These are phyloP conservation scores for Psilocybe cyanescens DNA, from an alignment of 768 basidiomycete genomes.

Conservation along the genomic window DNA sequence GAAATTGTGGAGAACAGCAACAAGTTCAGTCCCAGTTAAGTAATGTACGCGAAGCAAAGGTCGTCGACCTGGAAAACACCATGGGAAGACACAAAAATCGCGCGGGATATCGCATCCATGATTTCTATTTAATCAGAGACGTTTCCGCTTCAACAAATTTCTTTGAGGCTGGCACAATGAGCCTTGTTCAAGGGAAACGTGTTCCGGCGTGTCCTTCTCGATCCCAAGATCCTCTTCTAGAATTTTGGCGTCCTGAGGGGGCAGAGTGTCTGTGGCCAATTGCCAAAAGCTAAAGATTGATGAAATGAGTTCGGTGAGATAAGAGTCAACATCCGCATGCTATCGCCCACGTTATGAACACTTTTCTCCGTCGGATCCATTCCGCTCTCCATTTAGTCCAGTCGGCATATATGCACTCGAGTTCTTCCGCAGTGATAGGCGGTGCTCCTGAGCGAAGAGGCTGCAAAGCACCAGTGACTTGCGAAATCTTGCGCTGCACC, in stretches of 20 bases:
- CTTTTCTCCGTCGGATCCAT: slow-evolving; percentile 77
- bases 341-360: slow-evolving; percentile 63
- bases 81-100: background rate
- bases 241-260: slow-evolving; percentile 63
- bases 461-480: slow-evolving; percentile 51
- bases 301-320: background rate
- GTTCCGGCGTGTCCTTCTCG: slow-evolving; percentile 77
- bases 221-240: slow-evolving; percentile 85
- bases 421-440: slow-evolving; percentile 72
- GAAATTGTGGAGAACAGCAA: background rate
- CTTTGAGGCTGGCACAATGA: slow-evolving; percentile 52
- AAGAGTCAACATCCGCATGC: background rate
- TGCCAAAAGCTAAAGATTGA: slow-evolving; percentile 69
- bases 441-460: slow-evolving; percentile 72
- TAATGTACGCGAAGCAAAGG: background rate
- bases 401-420: slow-evolving; percentile 68
- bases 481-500: slow-evolving; percentile 44
- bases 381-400: slow-evolving; percentile 83
- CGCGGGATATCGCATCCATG: background rate
- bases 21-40: background rate
- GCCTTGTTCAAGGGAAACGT: slow-evolving; percentile 63
- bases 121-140: slow-evolving; percentile 21
- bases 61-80: background rate
- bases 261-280: slow-evolving; percentile 65
- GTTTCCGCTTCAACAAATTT: slow-evolving; percentile 56